Percentiles rank a stretch among this genome's conserved stretches.
phyloP scores from a whole-genome alignment of 805 yeast species.

The Saturnispora ahearnii region DNA sequence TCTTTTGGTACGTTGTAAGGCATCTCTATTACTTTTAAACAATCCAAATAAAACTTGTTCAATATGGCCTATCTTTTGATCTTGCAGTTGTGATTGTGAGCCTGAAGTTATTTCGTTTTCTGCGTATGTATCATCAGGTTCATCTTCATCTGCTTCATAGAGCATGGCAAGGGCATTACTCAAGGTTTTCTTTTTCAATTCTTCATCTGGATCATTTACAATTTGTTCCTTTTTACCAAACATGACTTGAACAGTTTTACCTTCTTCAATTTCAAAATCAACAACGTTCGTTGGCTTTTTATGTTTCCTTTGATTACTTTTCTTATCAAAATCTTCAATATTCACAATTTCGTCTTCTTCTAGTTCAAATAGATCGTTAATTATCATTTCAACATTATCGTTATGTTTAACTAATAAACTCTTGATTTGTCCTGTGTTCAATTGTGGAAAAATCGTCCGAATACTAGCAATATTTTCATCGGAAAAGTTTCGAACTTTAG shows the following conservation, averaged over 20 bases:
- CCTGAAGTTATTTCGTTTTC: constrained; percentile 40
- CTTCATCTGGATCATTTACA: constrained; percentile 19
- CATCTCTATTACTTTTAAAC: constrained; percentile 41
- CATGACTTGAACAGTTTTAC: constrained; percentile 17
- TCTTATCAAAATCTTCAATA: constrained; percentile 25
- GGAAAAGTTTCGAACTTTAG: constrained; percentile 14
- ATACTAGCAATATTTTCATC: constrained; percentile 33
- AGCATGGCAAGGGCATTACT: constrained; percentile 35
- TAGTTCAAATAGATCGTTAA: constrained; percentile 49
- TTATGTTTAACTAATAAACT: constrained; percentile 39
- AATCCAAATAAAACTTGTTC: constrained; percentile 52
- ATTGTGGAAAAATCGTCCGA: constrained; percentile 59
- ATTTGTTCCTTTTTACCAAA: constrained; percentile 30
- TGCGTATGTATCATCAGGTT: constrained; percentile 70
- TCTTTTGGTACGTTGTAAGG: constrained; percentile 42
- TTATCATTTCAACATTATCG: constrained; percentile 47
- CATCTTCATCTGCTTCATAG: constrained; percentile 75
- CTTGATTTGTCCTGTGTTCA: constrained; percentile 39
- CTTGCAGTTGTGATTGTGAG: constrained; percentile 9
- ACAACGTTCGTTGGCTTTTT: constrained; percentile 9
- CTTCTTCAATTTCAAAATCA: constrained; percentile 10
- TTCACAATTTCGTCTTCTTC: neutral
- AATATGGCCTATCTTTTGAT: constrained; percentile 17
- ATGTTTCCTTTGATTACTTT: neutral
- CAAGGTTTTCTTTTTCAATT: constrained; percentile 44